These are phyloP conservation scores for Metschnikowia lochheadii DNA, from an alignment of 805 yeast species.

Conservation along the genomic window DNA sequence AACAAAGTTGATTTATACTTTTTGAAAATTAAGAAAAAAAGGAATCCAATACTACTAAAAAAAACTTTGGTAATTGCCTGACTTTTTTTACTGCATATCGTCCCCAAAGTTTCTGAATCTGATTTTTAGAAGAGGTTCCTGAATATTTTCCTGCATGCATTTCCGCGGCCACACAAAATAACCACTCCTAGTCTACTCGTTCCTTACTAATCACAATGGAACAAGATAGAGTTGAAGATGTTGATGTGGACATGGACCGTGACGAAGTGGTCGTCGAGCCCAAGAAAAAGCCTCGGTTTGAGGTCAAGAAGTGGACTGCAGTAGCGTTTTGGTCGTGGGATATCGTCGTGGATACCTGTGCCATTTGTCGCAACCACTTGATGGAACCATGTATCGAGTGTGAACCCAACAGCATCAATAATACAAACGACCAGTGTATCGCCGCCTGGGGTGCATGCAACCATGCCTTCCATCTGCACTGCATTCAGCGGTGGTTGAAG, in stretches of 20 bases:
- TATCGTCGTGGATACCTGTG: conserved; percentile 91
- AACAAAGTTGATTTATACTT: no score
- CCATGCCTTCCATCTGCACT: conserved; percentile 98
- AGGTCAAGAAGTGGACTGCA: conserved; percentile 97
- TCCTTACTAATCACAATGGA: conserved; percentile 2
- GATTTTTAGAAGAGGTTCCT: no score
- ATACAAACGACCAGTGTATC: conserved; percentile 66
- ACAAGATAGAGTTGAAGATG: conserved; percentile 4
- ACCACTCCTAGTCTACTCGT: neutral
- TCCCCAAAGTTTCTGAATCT: no score
- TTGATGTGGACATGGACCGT: conserved; percentile 12
- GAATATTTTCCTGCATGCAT: neutral
- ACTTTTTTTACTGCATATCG: neutral
- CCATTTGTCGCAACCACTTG: conserved; percentile 94
- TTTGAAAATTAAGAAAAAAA: no score
- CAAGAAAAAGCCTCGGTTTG: conserved; percentile 66
- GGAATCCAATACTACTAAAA: no score
- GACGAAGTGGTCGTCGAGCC: conserved; percentile 18
- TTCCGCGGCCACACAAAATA: neutral
- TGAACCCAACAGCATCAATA: conserved; percentile 69
- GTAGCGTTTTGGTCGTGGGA: conserved; percentile 99
- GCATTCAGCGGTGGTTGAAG: conserved; percentile 92
- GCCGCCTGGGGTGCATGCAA: conserved; percentile 98
- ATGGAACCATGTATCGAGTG: conserved; percentile 99
- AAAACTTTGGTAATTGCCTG: no score